Base-by-base conservation (phyloP, 2,329 filamentous ascomycete species). In the Gnomoniopsis smithogilvyi region DNA sequence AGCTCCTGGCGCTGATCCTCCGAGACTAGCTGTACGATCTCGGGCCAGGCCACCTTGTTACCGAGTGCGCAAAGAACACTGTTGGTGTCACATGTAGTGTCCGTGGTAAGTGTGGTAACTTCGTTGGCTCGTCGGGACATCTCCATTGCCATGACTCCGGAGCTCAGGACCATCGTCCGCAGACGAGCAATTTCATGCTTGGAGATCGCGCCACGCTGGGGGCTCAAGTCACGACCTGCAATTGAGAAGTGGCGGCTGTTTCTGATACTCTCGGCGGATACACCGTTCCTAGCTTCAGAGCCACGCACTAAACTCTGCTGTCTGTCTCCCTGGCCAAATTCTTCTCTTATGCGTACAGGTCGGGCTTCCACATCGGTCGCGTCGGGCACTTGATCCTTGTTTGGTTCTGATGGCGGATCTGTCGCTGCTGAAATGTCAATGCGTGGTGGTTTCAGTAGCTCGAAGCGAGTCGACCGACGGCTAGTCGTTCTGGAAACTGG, bases 141-240 rank as follows among this genome's bases (percentile, higher is more conserved):
- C 68, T 95, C 91, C 67, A 87, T 87, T 0, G 94, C 93, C 74
- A 96, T 96, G 68, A 97, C 87, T n/a, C 92, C 93, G 0, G 92
- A 91, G 63, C 88, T 90, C 22, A 96, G 78, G 45, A 96, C 83
- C 10, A 96, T 79, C 0, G 91, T 84, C 59, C 86, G 83, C 2
- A 93, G 81, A n/a, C 92, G 87, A 17, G 90, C 89, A 55, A 96
- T 82, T 66, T 97, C 94, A n/a, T 84, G 84, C 66, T 82, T 85
- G 11, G 81, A 86, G 33, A 90, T 72, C 12, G 70, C 71, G n/a
- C 69, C 68, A 48, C 70, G 74, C 19, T 75, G 72, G 6, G 70
- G 68, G 3, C 73, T 69, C 3, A 69, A 65, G 33, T 67, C 71
- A 54, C 74, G 75, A 54, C 81, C 76, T 1, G 78, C 76, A 34